Conservation (phyloP, 345 rosid species). For the Reutealis trisperma region DNA sequence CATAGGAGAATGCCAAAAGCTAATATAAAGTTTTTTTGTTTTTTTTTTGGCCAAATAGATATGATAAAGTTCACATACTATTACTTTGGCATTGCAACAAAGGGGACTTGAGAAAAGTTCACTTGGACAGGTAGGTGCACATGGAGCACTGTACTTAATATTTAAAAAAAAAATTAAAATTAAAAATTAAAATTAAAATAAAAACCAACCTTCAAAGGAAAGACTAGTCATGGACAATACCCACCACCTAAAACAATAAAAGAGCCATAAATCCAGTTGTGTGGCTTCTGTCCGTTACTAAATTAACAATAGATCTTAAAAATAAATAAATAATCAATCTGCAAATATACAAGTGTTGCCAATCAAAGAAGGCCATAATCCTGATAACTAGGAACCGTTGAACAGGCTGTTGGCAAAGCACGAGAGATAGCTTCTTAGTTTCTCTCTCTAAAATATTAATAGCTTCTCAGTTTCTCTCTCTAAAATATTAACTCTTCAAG, state of each 20-base stretch:
- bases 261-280: neutral
- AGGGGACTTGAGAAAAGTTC: no score
- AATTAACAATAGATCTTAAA: neutral
- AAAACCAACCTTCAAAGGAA: no score
- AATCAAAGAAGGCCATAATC: neutral
- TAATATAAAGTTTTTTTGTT: no score
- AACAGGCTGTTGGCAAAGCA: neutral
- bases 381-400: neutral
- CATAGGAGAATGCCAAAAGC: no score
- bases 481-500: neutral
- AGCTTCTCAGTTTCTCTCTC: no score
- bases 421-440: neutral
- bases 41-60: no score
- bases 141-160: no score
- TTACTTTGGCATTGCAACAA: no score
- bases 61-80: no score
- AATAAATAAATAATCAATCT: neutral
- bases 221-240: neutral
- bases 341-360: conserved; percentile 19
- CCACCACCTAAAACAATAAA: neutral
- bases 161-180: no score
- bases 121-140: no score
- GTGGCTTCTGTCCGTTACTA: neutral
- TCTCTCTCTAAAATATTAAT: neutral
- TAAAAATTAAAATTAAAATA: no score